Conservation (phyloP, 2,329 filamentous ascomycete genomes). For the Endoconidiophora laricicola region DNA sequence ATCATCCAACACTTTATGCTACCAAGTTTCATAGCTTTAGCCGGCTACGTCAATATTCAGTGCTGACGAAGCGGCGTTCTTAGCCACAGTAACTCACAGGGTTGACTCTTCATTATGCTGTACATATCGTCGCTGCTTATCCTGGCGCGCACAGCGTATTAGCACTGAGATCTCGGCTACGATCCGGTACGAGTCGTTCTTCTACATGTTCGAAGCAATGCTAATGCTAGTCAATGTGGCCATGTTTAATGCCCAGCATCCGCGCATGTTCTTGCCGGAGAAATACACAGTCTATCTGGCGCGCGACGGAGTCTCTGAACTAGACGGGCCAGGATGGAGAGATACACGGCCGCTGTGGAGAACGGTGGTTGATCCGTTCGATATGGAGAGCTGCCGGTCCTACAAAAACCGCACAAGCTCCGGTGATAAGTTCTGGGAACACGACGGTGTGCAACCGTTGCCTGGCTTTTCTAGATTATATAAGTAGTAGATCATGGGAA, state of each 20-base stretch:
- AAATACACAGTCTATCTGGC: conserved; percentile 33
- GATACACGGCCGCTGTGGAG: conserved; percentile 28
- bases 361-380: conserved; percentile 28
- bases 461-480: background rate
- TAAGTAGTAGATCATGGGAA: too few relatives aligned
- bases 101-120: conserved; percentile 28
- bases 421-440: conserved; percentile 23
- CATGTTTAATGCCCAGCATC: conserved; percentile 34
- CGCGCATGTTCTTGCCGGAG: conserved; percentile 32
- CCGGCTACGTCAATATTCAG: conserved; percentile 31
- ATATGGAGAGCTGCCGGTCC: conserved; percentile 21
- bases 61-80: conserved; percentile 23
- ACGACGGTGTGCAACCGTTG: conserved; percentile 1
- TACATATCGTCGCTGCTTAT: conserved; percentile 35
- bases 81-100: conserved; percentile 18
- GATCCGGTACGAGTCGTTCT: conserved; percentile 41
- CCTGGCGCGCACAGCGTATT: conserved; percentile 36
- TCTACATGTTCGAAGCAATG: conserved; percentile 38
- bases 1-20: conserved; percentile 39
- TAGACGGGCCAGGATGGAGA: conserved; percentile 31
- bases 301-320: conserved; percentile 31
- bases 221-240: conserved; percentile 35
- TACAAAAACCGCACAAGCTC: conserved; percentile 17
- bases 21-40: conserved; percentile 30
- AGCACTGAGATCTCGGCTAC: conserved; percentile 25